These are phyloP conservation scores for Heterobasidion annosum DNA, from an alignment of 1,284 basidiomycete species.

Conservation along the genomic window DNA sequence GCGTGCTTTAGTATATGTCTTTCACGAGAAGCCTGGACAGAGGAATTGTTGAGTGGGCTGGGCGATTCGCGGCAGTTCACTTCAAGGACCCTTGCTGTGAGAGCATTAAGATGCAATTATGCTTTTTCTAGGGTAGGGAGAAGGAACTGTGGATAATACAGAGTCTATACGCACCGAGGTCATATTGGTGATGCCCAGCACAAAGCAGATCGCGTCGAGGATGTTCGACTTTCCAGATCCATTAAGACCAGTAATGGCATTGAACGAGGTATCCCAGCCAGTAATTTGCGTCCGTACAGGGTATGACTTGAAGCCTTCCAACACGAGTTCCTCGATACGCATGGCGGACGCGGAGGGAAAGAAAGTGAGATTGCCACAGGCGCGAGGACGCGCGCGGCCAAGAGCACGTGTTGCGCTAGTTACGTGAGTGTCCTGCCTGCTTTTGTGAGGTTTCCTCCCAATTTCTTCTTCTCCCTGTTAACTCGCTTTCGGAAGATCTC, in stretches of 20 bases:
- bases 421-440: not conserved
- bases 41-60: too few species aligned
- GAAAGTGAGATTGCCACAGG: not conserved
- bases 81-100: too few species aligned
- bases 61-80: too few species aligned
- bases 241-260: slow-evolving; percentile 95
- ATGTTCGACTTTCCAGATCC: slow-evolving; percentile 96
- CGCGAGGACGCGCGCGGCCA: slow-evolving; percentile 3
- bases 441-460: not conserved
- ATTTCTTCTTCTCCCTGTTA: too few species aligned
- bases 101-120: too few species aligned
- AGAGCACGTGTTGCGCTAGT: not conserved
- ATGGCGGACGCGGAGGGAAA: slow-evolving; percentile 25
- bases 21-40: not conserved
- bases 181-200: slow-evolving; percentile 95
- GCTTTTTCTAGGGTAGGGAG: too few species aligned
- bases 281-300: slow-evolving; percentile 91
- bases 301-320: slow-evolving; percentile 94
- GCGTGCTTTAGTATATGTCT: not conserved
- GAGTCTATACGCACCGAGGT: slow-evolving; percentile 44
- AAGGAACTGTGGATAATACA: too few species aligned
- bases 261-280: slow-evolving; percentile 95
- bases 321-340: slow-evolving; percentile 77
- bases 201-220: slow-evolving; percentile 95
- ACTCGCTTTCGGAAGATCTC: too few species aligned